A percentile compares a stretch with the other conserved stretches of the same genome.
These are phyloP conservation scores for Erucastrum elatum DNA, from an alignment of 345 rosid genomes.

Conservation along the genomic window DNA sequence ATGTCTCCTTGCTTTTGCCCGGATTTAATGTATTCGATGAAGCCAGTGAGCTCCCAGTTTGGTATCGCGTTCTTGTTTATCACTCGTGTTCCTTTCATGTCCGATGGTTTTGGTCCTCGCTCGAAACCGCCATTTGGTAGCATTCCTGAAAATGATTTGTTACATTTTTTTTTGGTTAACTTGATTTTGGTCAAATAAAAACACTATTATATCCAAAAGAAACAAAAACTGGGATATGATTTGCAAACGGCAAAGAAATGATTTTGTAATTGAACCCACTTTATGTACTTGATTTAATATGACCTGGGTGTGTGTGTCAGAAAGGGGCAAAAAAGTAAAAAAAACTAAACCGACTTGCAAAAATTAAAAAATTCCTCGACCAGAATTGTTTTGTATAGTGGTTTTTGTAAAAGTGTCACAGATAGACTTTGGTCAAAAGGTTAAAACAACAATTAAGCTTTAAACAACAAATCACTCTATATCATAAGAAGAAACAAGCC, in stretches of 20 bases:
- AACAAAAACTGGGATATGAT: neutral
- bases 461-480: neutral
- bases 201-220: neutral
- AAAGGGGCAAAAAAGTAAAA: neutral
- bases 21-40: constrained; percentile 78
- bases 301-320: neutral
- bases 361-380: neutral
- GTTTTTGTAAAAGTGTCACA: neutral
- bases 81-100: constrained; percentile 71
- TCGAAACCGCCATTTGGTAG: constrained; percentile 85
- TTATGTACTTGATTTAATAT: neutral
- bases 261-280: neutral
- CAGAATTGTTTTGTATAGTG: neutral
- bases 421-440: neutral
- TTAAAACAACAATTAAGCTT: neutral
- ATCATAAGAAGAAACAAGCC: neutral
- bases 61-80: constrained; percentile 55
- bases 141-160: constrained; percentile 43
- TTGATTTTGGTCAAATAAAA: neutral
- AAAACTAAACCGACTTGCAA: neutral
- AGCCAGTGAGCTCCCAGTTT: constrained; percentile 73
- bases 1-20: constrained; percentile 97
- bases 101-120: constrained; percentile 55
- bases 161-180: too few species aligned
- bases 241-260: neutral